Conservation (phyloP, 2,329 filamentous ascomycete genomes). For the Cladosporium sp. region DNA sequence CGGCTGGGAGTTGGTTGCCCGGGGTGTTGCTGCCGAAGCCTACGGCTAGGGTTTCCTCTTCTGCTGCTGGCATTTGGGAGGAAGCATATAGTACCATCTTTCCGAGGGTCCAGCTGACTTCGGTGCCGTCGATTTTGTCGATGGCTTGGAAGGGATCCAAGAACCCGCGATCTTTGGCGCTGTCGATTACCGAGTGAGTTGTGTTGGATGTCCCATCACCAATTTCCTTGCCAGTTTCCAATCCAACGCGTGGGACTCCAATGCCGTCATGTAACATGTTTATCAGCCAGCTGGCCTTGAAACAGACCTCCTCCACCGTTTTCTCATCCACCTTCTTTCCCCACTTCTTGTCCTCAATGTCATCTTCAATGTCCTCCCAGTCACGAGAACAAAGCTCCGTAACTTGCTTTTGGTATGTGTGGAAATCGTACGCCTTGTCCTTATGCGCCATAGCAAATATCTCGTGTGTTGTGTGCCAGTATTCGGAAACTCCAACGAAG, state of each 20-base stretch:
- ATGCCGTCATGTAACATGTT: slow-evolving; percentile 95
- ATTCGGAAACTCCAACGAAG: slow-evolving; percentile 95
- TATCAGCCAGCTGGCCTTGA: slow-evolving; percentile 97
- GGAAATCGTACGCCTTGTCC: slow-evolving; percentile 79
- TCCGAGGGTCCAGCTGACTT: slow-evolving; percentile 95
- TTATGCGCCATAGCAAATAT: slow-evolving; percentile 76
- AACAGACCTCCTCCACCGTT: slow-evolving; percentile 82
- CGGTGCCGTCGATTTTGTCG: slow-evolving; percentile 83
- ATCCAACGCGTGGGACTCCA: slow-evolving; percentile 77
- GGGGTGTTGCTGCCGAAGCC: slow-evolving; percentile 89
- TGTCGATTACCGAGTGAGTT: slow-evolving; percentile 64
- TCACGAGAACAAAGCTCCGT: slow-evolving; percentile 77
- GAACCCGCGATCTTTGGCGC: slow-evolving; percentile 69
- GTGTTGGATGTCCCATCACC: slow-evolving; percentile 57
- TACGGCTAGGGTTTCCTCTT: slow-evolving; percentile 60
- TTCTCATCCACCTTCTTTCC: slow-evolving; percentile 69
- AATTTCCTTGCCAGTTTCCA: slow-evolving; percentile 55
- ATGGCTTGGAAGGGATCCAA: slow-evolving; percentile 86
- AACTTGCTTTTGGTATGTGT: slow-evolving; percentile 81
- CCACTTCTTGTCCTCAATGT: slow-evolving; percentile 61
- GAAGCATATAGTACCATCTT: slow-evolving; percentile 95
- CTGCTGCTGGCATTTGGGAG: slow-evolving; percentile 69
- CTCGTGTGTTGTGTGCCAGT: slow-evolving; percentile 97
- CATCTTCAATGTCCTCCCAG: slow-evolving; percentile 70
- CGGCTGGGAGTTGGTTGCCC: slow-evolving; percentile 37